A percentile compares a stretch with the other conserved stretches of the same genome.
Conservation (phyloP, 2,329 filamentous ascomycete species). For the Aotearoamyces nothofagi region DNA sequence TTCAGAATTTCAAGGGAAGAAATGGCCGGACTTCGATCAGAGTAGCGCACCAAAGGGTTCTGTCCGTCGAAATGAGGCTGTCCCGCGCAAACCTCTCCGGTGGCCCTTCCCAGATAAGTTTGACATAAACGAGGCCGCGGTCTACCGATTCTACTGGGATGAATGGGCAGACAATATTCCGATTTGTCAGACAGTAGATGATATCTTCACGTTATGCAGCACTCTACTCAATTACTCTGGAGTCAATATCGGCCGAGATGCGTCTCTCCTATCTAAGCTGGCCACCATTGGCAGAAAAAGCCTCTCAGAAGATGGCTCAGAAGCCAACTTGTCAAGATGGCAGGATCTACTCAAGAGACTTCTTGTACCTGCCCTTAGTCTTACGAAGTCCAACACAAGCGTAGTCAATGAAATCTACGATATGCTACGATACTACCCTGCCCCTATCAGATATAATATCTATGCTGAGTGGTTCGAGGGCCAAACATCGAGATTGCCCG, state of each 20-base stretch:
- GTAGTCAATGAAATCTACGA: constrained; percentile 78
- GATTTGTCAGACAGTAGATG: constrained; percentile 77
- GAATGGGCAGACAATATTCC: constrained; percentile 94
- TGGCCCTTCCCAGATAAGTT: constrained; percentile 75
- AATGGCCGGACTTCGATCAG: constrained; percentile 44
- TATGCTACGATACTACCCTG: constrained; percentile 64
- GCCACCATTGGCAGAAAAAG: constrained; percentile 73
- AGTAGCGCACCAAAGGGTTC: constrained; percentile 52
- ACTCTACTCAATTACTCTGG: constrained; percentile 77
- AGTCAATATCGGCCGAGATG: constrained; percentile 77
- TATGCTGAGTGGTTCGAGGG: constrained; percentile 91
- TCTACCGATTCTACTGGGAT: constrained; percentile 90
- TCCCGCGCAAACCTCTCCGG: constrained; percentile 52
- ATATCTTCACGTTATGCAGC: constrained; percentile 74
- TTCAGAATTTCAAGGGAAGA: constrained; percentile 28
- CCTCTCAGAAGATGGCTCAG: constrained; percentile 52
- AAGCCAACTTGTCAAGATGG: constrained; percentile 64
- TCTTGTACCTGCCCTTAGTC: constrained; percentile 75
- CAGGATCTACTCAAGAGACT: constrained; percentile 68
- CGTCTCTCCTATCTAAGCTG: constrained; percentile 63
- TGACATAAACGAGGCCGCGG: constrained; percentile 59
- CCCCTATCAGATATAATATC: constrained; percentile 65
- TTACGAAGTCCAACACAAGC: constrained; percentile 72
- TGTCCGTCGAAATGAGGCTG: constrained; percentile 42
- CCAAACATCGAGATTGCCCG: constrained; percentile 57